These are phyloP conservation scores for Colletotrichum chlorophyti DNA, from an alignment of 2,329 filamentous ascomycete genomes.

Conservation along the genomic window DNA sequence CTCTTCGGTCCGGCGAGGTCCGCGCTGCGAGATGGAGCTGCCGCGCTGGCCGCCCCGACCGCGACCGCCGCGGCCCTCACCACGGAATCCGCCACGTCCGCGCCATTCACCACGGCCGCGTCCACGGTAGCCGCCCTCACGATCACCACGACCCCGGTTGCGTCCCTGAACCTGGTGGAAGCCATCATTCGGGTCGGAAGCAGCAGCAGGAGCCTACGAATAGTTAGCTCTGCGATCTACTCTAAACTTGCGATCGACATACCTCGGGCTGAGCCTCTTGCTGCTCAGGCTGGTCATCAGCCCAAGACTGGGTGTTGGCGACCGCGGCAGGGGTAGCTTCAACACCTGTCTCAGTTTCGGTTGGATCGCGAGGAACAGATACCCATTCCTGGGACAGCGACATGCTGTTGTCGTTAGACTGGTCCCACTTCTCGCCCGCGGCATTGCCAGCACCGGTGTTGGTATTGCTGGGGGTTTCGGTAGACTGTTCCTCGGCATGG, in stretches of 20 bases:
- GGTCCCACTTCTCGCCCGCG: constrained; percentile 73
- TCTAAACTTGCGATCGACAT: constrained; percentile 29
- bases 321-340: constrained; percentile 65
- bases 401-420: constrained; percentile 48
- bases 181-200: constrained; percentile 63
- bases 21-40: constrained; percentile 40
- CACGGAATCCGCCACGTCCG: constrained; percentile 57
- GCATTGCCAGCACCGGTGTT: constrained; percentile 62
- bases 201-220: constrained; percentile 37
- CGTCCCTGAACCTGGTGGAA: constrained; percentile 75
- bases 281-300: constrained; percentile 79
- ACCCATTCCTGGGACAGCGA: constrained; percentile 74
- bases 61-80: constrained; percentile 52
- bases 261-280: constrained; percentile 59
- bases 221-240: constrained; percentile 1
- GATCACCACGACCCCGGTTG: constrained; percentile 61
- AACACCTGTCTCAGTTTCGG: constrained; percentile 75
- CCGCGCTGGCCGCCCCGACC: constrained; percentile 46
- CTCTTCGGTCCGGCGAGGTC: constrained; percentile 47
- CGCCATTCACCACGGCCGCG: constrained; percentile 55
- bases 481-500: constrained; percentile 45
- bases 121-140: constrained; percentile 53
- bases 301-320: constrained; percentile 74
- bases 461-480: constrained; percentile 55
- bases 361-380: constrained; percentile 63